Evolutionary conservation across 805 yeast species (phyloP).

Genomic region (Yamadazyma olivae): DNA sequence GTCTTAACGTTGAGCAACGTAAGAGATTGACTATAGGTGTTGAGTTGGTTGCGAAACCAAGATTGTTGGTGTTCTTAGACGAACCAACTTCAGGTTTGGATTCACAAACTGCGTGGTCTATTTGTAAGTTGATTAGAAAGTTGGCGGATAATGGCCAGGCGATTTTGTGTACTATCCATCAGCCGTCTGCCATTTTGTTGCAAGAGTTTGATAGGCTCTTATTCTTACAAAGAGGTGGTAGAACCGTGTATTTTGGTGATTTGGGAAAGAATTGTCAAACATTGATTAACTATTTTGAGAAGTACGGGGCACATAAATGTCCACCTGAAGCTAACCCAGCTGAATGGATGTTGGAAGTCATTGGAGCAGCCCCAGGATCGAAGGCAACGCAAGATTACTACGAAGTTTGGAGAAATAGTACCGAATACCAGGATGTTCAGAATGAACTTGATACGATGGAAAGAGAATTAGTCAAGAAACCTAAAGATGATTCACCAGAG

Average conservation of each 20-base stretch:
- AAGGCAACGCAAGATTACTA: slow-evolving; percentile 68
- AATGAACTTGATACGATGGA: slow-evolving; percentile 46
- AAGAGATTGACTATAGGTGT: slow-evolving; percentile 41
- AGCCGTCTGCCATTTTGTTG: slow-evolving; percentile 49
- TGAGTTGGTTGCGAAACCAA: slow-evolving; percentile 40
- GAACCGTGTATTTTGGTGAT: slow-evolving; percentile 80
- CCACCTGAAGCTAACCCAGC: slow-evolving; percentile 38
- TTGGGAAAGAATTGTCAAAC: slow-evolving; percentile 62
- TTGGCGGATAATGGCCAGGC: slow-evolving; percentile 59
- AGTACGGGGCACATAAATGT: slow-evolving; percentile 56
- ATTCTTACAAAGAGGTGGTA: slow-evolving; percentile 29
- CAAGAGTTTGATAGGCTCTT: slow-evolving; percentile 30
- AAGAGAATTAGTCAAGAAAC: slow-evolving; percentile 51
- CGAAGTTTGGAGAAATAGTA: slow-evolving; percentile 74
- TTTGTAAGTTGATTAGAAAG: slow-evolving; percentile 48
- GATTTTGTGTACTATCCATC: slow-evolving; percentile 58
- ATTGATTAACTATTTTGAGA: slow-evolving; percentile 64
- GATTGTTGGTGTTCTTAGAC: slow-evolving; percentile 49
- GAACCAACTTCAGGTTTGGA: slow-evolving; percentile 65
- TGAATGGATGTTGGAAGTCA: slow-evolving; percentile 88
- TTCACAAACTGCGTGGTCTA: slow-evolving; percentile 57
- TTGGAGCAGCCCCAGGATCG: slow-evolving; percentile 81
- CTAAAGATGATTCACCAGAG: slow-evolving; percentile 23
- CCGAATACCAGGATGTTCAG: slow-evolving; percentile 51
- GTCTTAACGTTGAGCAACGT: slow-evolving; percentile 40